A percentile compares a stretch with the other conserved stretches of the same genome.
These are phyloP conservation scores for Mycena metata DNA, from an alignment of 768 basidiomycete species.

Conservation along the genomic window DNA sequence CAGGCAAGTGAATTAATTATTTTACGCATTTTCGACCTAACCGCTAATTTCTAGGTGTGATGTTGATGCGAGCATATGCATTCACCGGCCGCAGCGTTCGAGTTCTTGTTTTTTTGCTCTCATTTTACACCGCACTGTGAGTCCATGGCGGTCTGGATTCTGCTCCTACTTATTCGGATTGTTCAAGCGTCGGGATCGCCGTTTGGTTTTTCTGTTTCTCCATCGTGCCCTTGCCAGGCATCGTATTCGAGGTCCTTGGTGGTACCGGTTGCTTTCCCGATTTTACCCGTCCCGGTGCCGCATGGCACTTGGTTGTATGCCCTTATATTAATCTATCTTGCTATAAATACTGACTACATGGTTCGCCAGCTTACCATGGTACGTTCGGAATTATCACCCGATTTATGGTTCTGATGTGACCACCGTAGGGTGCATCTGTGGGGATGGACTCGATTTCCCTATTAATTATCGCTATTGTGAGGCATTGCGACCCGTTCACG, in stretches of 20 bases:
- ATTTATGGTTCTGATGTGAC: slow-evolving; percentile 42
- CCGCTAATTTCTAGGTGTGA: slow-evolving; percentile 48
- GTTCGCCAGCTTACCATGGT: slow-evolving; percentile 26
- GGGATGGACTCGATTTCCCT: slow-evolving; percentile 57
- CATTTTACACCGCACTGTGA: slow-evolving; percentile 47
- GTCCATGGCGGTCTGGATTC: no score
- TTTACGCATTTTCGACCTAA: background rate
- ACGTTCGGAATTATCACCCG: background rate
- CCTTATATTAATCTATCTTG: background rate
- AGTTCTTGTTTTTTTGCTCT: slow-evolving; percentile 47
- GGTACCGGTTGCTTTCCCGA: slow-evolving; percentile 57
- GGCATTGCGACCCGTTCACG: slow-evolving; percentile 14
- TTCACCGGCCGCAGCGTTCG: slow-evolving; percentile 53
- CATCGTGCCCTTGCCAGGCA: slow-evolving; percentile 41
- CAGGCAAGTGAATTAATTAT: slow-evolving; percentile 44
- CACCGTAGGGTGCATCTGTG: slow-evolving; percentile 49
- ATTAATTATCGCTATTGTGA: slow-evolving; percentile 50
- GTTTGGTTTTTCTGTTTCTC: slow-evolving; percentile 54
- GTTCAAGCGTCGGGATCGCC: slow-evolving; percentile 42
- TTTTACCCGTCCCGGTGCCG: slow-evolving; percentile 43
- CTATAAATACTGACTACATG: slow-evolving; percentile 16
- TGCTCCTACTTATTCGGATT: no score
- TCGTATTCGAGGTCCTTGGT: slow-evolving; percentile 41
- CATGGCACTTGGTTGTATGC: slow-evolving; percentile 47
- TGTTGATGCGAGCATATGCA: slow-evolving; percentile 60